phyloP scores from a whole-genome alignment of 768 basidiomycete species.

The Suillus paluster region DNA sequence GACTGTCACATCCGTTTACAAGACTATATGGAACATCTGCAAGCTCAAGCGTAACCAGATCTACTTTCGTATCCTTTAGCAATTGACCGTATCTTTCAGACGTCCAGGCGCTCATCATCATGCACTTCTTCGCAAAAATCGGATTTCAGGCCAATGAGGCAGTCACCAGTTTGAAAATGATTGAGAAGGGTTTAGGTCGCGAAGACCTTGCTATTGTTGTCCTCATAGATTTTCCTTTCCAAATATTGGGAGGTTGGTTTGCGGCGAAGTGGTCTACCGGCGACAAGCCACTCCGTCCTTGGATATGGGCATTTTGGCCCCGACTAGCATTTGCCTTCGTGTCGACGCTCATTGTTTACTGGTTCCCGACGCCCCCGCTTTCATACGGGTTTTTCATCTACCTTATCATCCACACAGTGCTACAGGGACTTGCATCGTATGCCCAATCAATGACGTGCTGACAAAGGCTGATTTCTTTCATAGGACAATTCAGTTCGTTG shows the following conservation, averaged over 20 bases:
- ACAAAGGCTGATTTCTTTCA: conserved; percentile 11
- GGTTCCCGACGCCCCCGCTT: conserved; percentile 81
- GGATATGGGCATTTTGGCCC: conserved; percentile 92
- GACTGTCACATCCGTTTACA: conserved; percentile 89
- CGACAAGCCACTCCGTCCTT: conserved; percentile 77
- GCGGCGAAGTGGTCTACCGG: conserved; percentile 92
- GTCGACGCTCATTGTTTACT: conserved; percentile 78
- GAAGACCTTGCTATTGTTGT: conserved; percentile 97
- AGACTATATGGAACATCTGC: conserved; percentile 93
- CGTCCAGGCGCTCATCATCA: conserved; percentile 81
- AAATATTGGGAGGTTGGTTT: conserved; percentile 92
- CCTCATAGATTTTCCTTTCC: conserved; percentile 96
- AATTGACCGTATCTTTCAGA: conserved; percentile 51
- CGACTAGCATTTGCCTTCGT: conserved; percentile 74
- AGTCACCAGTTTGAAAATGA: conserved; percentile 88
- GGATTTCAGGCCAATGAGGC: conserved; percentile 96
- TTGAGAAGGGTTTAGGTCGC: conserved; percentile 94
- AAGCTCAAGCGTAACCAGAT: conserved; percentile 76
- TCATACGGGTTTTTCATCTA: conserved; percentile 78
- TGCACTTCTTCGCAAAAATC: conserved; percentile 92
- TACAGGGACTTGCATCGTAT: conserved; percentile 85
- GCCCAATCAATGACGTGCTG: conserved; percentile 30
- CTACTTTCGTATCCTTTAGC: not conserved
- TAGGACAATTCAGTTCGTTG: conserved; percentile 98
- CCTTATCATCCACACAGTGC: conserved; percentile 79